Percentiles rank a stretch among this genome's conserved stretches.
Evolutionary conservation across 352 stramenopile species (phyloP).

Genomic region (Pythium insidiosum): DNA sequence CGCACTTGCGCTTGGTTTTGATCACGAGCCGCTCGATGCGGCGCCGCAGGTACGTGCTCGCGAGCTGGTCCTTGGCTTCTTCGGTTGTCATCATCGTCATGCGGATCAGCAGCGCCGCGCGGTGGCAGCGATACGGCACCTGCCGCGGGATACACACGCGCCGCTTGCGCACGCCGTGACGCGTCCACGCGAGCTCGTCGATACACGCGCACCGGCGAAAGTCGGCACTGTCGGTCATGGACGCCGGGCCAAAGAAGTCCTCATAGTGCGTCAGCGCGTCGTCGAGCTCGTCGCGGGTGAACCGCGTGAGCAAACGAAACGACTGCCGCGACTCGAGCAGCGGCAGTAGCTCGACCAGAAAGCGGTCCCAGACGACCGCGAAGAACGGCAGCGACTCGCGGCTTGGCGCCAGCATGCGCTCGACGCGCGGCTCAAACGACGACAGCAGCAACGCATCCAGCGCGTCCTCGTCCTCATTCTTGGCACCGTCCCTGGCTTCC

Average conservation of each 20-base stretch:
- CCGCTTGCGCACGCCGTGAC: conserved; percentile 16
- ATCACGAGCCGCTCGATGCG: conserved; percentile 39
- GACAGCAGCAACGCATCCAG: conserved; percentile 22
- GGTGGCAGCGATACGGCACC: conserved; percentile 34
- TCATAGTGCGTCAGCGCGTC: conserved; percentile 47
- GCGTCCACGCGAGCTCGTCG: conserved; percentile 20
- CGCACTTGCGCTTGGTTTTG: conserved; percentile 47
- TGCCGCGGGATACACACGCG: conserved; percentile 37
- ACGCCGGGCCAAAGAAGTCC: conserved; percentile 41
- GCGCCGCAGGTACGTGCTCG: conserved; percentile 34
- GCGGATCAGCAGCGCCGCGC: conserved; percentile 33
- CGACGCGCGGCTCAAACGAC: conserved; percentile 37
- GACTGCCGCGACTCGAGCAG: conserved; percentile 25
- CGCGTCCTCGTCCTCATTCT: conserved; percentile 9
- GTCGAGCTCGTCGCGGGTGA: conserved; percentile 34
- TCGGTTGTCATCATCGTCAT: conserved; percentile 57
- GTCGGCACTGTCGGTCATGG: conserved; percentile 9
- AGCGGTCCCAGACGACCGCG: conserved; percentile 43
- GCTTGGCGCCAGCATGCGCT: conserved; percentile 23
- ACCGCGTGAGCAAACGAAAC: conserved; percentile 18
- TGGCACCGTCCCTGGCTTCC: too few species aligned
- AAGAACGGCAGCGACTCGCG: conserved; percentile 40
- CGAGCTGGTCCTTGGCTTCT: conserved; percentile 56
- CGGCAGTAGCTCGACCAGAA: conserved; percentile 34
- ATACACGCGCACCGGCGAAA: conserved; percentile 50